phyloP scores from a whole-genome alignment of 2,329 filamentous ascomycete species.

The Ampelomyces quisqualis region DNA sequence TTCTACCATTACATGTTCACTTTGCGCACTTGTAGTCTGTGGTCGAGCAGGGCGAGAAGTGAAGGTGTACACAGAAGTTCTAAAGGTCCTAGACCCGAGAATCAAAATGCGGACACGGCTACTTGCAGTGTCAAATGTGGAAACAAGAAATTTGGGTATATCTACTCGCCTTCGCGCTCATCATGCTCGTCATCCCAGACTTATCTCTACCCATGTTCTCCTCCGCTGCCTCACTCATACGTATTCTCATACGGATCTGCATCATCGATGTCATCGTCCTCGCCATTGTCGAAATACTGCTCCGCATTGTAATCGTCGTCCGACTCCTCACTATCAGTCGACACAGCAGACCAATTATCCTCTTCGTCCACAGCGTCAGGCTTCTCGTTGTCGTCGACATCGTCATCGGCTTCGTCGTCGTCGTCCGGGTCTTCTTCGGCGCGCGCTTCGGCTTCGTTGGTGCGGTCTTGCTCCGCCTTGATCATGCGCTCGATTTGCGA shows the following conservation, averaged over 20 bases:
- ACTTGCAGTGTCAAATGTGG: too few relatives aligned
- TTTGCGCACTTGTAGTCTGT: too few relatives aligned
- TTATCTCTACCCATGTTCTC: too few relatives aligned
- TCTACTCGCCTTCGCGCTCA: too few relatives aligned
- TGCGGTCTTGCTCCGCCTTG: slow-evolving; percentile 48
- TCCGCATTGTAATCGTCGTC: slow-evolving; percentile 65
- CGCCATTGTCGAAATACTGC: slow-evolving; percentile 55
- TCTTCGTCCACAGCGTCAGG: slow-evolving; percentile 60
- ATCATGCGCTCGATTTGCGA: slow-evolving; percentile 44
- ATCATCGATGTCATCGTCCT: slow-evolving; percentile 51
- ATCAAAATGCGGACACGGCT: too few relatives aligned
- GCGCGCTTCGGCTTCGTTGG: slow-evolving; percentile 49
- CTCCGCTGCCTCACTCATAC: slow-evolving; percentile 27
- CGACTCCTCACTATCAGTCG: slow-evolving; percentile 64
- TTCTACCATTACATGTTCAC: too few relatives aligned
- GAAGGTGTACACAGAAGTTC: too few relatives aligned
- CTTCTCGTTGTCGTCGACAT: slow-evolving; percentile 51
- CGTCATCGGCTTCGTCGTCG: slow-evolving; percentile 29
- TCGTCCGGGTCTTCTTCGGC: slow-evolving; percentile 47
- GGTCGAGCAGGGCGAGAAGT: too few relatives aligned
- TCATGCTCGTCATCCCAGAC: too few relatives aligned
- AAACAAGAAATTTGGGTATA: too few relatives aligned
- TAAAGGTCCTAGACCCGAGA: too few relatives aligned
- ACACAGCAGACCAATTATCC: slow-evolving; percentile 54
- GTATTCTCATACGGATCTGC: slow-evolving; percentile 40